Evolutionary conservation across 2,329 filamentous ascomycete species (phyloP).

Genomic region (Bisporella sp.): DNA sequence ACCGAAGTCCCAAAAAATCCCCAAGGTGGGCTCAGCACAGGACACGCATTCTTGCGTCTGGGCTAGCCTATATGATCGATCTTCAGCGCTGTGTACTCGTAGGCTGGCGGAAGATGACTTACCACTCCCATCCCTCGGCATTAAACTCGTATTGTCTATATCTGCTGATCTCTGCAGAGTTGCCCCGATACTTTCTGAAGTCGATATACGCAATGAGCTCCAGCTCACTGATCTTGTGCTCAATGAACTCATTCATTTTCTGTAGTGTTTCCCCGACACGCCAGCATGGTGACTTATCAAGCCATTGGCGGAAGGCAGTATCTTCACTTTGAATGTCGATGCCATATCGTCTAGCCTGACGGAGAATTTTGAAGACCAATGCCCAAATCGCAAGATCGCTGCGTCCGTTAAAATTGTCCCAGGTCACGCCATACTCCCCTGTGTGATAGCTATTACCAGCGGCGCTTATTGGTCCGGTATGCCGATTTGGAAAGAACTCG

Average conservation of each 20-base stretch:
- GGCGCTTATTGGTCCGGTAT: constrained; percentile 11
- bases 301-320: constrained; percentile 19
- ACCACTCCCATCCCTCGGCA: constrained; percentile 12
- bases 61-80: constrained; percentile 1
- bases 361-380: constrained; percentile 11
- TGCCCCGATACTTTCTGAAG: constrained; percentile 5
- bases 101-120: not conserved
- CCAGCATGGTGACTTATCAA: constrained; percentile 19
- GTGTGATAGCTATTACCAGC: not conserved
- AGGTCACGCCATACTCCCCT: constrained; percentile 19
- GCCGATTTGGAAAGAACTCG: constrained; percentile 23
- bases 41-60: constrained; percentile 3
- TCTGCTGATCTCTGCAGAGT: not conserved
- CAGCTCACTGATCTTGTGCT: not conserved
- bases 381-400: constrained; percentile 18
- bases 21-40: constrained; percentile 8
- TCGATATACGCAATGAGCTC: constrained; percentile 14
- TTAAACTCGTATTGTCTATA: not conserved
- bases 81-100: no score
- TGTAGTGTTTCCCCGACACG: constrained; percentile 15
- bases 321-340: constrained; percentile 12
- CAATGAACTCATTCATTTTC: constrained; percentile 11
- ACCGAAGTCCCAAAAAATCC: constrained; percentile 17
- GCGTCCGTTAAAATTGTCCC: constrained; percentile 20
- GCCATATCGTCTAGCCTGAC: constrained; percentile 11